Percentiles rank a stretch among this genome's conserved stretches.
phyloP scores from a whole-genome alignment of 2,329 filamentous ascomycete species.

The Colletotrichum trifolii region DNA sequence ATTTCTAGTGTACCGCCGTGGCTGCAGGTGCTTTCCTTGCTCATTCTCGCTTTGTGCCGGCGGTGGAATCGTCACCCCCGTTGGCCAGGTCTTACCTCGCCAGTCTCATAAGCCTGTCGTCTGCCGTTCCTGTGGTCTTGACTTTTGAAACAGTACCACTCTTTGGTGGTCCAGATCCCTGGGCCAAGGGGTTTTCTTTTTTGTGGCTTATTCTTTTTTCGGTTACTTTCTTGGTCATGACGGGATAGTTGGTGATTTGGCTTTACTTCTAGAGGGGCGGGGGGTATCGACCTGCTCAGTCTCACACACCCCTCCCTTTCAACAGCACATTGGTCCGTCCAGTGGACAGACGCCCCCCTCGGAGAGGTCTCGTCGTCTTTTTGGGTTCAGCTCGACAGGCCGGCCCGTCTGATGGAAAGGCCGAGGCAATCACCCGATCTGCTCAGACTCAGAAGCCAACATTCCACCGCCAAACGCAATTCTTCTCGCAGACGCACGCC shows the following conservation, averaged over 20 bases:
- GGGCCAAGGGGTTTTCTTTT: constrained; percentile 6
- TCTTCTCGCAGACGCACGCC: background rate
- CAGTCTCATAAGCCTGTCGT: too few species aligned
- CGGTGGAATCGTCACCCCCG: too few species aligned
- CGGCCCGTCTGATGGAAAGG: constrained; percentile 26
- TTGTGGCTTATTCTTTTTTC: constrained; percentile 3
- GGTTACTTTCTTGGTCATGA: background rate
- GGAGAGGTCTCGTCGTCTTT: background rate
- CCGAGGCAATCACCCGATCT: constrained; percentile 18
- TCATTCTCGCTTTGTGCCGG: background rate
- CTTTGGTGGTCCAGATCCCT: background rate
- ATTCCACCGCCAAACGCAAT: background rate
- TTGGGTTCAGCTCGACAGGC: constrained; percentile 13
- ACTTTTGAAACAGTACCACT: too few species aligned
- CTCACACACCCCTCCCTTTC: background rate
- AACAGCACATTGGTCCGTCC: too few species aligned
- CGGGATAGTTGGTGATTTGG: background rate
- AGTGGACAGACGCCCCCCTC: background rate
- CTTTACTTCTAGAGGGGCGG: background rate
- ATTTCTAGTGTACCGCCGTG: too few species aligned
- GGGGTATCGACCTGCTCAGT: background rate
- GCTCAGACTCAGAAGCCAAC: background rate
- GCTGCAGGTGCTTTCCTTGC: background rate
- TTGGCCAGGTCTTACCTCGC: too few species aligned
- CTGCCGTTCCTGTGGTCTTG: too few species aligned